Conservation (phyloP, 2,329 filamentous ascomycete genomes). For the Tolypocladium ophioglossoides region DNA sequence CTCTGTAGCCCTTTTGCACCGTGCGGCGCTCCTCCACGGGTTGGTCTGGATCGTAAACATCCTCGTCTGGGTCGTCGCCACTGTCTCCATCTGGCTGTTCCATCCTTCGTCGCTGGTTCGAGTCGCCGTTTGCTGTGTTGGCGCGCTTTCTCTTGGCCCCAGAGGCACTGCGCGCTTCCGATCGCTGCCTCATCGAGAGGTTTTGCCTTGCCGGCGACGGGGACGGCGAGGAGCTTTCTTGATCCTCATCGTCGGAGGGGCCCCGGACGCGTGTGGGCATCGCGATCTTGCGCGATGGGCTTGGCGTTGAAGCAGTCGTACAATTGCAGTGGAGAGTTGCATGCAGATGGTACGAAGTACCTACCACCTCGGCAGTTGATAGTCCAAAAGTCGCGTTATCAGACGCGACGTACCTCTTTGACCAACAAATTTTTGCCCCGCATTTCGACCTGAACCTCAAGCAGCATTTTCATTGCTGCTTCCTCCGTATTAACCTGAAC, state of each 20-base stretch:
- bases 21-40: constrained; percentile 60
- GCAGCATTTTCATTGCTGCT: not conserved
- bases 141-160: constrained; percentile 22
- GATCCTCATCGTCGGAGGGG: constrained; percentile 10
- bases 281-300: not conserved
- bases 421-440: not conserved
- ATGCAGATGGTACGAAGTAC: not conserved
- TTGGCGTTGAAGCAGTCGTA: not conserved
- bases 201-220: constrained; percentile 9
- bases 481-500: not conserved
- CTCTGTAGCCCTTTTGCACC: constrained; percentile 59
- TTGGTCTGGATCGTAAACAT: constrained; percentile 74
- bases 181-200: constrained; percentile 15
- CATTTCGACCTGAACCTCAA: not conserved
- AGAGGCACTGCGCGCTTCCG: constrained; percentile 10
- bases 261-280: constrained; percentile 17
- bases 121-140: constrained; percentile 12
- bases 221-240: constrained; percentile 7
- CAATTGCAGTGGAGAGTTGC: not conserved
- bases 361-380: no score
- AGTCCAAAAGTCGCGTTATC: not conserved
- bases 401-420: not conserved
- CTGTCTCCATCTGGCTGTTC: constrained; percentile 7
- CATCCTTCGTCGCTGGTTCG: constrained; percentile 10
- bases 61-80: constrained; percentile 12